Percentiles rank a stretch among this genome's conserved stretches.
Conservation (phyloP, 2,329 filamentous ascomycete genomes). For the Penicillium sp. region DNA sequence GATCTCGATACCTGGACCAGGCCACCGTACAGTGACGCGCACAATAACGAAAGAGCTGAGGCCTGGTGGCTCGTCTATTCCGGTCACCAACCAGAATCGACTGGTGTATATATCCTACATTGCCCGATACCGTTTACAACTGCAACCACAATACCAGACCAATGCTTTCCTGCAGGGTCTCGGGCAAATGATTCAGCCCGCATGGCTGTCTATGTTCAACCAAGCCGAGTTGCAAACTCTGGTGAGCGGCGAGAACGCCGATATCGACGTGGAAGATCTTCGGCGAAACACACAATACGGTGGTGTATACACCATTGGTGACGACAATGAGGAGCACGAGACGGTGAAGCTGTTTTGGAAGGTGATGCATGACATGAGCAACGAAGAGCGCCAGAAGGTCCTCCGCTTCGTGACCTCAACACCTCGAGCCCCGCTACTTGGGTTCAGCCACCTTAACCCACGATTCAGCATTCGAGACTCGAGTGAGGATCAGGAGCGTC, state of each 20-base stretch:
- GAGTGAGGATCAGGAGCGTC: constrained; percentile 68
- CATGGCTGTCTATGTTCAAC: constrained; percentile 98
- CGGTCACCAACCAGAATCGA: constrained; percentile 88
- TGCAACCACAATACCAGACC: constrained; percentile 78
- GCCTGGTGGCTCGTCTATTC: constrained; percentile 69
- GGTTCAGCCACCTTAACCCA: constrained; percentile 82
- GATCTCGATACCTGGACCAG: constrained; percentile 51
- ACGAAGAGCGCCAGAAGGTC: constrained; percentile 76
- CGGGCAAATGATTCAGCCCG: constrained; percentile 80
- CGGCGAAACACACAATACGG: constrained; percentile 81
- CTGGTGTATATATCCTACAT: constrained; percentile 93
- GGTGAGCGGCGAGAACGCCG: constrained; percentile 79
- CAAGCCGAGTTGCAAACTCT: constrained; percentile 91
- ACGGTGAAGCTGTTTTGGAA: constrained; percentile 88
- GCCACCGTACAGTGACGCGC: constrained; percentile 62
- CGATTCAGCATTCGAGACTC: constrained; percentile 87
- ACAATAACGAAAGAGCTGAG: constrained; percentile 74
- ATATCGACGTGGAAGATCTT: constrained; percentile 84
- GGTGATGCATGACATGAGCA: constrained; percentile 73
- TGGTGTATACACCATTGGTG: constrained; percentile 84
- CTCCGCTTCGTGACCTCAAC: constrained; percentile 96
- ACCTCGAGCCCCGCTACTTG: constrained; percentile 81
- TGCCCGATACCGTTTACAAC: constrained; percentile 78
- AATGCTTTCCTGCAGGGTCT: constrained; percentile 84
- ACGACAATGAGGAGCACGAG: constrained; percentile 81